These are phyloP conservation scores for Leishmania aethiopica DNA, from an alignment of 208 protist species.

Conservation along the genomic window DNA sequence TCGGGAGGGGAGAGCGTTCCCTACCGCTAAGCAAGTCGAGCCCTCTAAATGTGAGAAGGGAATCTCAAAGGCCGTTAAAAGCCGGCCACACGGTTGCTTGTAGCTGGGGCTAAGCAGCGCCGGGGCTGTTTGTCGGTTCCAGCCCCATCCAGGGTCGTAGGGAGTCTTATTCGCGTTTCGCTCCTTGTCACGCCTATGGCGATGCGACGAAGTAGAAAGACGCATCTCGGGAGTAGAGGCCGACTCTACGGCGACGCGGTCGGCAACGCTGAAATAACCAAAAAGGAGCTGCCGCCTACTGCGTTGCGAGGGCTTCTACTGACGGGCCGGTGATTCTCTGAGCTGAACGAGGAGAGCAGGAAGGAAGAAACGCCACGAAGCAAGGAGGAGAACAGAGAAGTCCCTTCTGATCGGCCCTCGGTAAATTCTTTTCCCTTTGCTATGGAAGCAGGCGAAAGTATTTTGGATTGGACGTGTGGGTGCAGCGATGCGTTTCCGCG, in stretches of 20 bases:
- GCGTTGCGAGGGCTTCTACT: background rate
- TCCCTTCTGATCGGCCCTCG: background rate
- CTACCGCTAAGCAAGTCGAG: background rate
- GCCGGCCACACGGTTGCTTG: background rate
- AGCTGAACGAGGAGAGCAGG: background rate
- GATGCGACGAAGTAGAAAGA: background rate
- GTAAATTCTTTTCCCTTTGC: background rate
- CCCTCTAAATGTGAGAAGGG: background rate
- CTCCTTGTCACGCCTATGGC: constrained; percentile 2
- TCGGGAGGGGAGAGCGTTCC: background rate
- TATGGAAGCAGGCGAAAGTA: background rate
- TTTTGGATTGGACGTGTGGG: background rate
- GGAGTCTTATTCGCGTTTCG: background rate
- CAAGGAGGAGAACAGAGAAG: background rate
- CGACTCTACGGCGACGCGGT: background rate
- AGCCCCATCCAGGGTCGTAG: constrained; percentile 7
- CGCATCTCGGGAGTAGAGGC: constrained; percentile 3
- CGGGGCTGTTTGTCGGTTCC: background rate
- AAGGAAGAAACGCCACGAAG: background rate
- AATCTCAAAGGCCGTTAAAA: background rate
- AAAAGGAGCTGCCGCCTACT: background rate
- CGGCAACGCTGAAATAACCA: too few relatives aligned
- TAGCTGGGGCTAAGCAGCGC: background rate
- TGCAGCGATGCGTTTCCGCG: background rate
- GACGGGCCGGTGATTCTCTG: background rate